Base-by-base conservation (phyloP, 31 red algal genomes). In the Endocladia muricata region DNA sequence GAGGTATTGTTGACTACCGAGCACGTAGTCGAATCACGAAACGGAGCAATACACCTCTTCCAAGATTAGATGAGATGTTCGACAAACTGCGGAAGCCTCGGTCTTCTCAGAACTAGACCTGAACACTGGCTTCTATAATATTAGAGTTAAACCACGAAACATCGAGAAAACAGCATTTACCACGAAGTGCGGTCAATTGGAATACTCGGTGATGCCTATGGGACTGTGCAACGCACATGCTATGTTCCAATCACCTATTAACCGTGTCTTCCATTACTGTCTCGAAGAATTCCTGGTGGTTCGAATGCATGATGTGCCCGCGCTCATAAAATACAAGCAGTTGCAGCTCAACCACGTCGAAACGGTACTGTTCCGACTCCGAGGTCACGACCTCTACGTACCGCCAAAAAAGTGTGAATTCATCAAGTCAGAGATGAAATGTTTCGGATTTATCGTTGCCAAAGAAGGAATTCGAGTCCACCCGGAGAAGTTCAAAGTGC, bases 181-280 rank as follows among this genome's bases (percentile, higher is more conserved):
- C n/a, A 72, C 68, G 34, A 72, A 72, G 1, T 0, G 51, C 7
- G 68, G 68, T 29, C 68, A 51, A 42, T 47, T 29, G 23, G 68
- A 72, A 34, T 72, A 48, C 51, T 48, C 1, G 25, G 37, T 72
- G 17, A 72, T 49, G 68, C 68, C 37, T 17, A 72, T 72, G 68
- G 68, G 68, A 19, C 68, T 72, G 17, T 51, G 68, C 26, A 67
- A 67, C 0, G 25, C 61, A 67, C 61, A 4, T 33, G 23, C 61
- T 0, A 67, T 19, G 6, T 67, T 67, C 39, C 0, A 34, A 0
- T 21, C 0, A 5, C 61, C 39, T n/a, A 72, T 51, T 37, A 51
- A 72, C 35, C 25, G 19, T 13, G 35, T 48, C 36, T 49, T 52
- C 35, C 41, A 72, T 72, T 37, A 49, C 29, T 49, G 35, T 22